Evolutionary conservation across 2,329 filamentous ascomycete species (phyloP).

Genomic region (Spiromastix sp.): DNA sequence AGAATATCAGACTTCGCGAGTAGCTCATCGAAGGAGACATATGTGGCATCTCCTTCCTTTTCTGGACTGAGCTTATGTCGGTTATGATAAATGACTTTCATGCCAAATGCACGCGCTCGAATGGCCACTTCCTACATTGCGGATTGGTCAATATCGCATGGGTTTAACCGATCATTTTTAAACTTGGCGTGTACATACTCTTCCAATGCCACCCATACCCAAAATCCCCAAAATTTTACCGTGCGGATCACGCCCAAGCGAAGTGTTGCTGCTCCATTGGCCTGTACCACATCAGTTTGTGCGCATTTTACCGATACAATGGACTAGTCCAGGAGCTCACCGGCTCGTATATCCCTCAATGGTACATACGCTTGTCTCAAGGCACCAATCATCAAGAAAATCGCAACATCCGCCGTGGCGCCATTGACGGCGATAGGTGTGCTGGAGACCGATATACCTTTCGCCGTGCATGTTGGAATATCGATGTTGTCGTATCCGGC

Average conservation of each 20-base stretch:
- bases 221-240: slow-evolving; percentile 37
- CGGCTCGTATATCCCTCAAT: slow-evolving; percentile 30
- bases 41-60: slow-evolving; percentile 31
- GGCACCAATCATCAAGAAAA: slow-evolving; percentile 39
- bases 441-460: slow-evolving; percentile 33
- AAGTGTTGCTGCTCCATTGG: slow-evolving; percentile 32
- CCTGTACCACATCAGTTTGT: slow-evolving; percentile 14
- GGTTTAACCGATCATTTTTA: neutral
- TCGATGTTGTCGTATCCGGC: slow-evolving; percentile 54
- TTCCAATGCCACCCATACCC: slow-evolving; percentile 39
- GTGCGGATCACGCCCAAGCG: slow-evolving; percentile 35
- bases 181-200: slow-evolving; percentile 23
- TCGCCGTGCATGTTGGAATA: slow-evolving; percentile 41
- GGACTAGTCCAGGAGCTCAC: slow-evolving; percentile 18
- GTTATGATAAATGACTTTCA: slow-evolving; percentile 40
- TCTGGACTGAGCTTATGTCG: slow-evolving; percentile 31
- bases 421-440: slow-evolving; percentile 38
- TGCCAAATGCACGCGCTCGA: slow-evolving; percentile 36
- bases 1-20: slow-evolving; percentile 37
- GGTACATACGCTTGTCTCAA: slow-evolving; percentile 35
- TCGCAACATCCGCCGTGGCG: slow-evolving; percentile 37
- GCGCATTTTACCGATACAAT: neutral
- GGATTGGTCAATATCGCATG: neutral
- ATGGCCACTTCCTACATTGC: slow-evolving; percentile 32
- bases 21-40: slow-evolving; percentile 37